phyloP scores from a whole-genome alignment of 139 green algal genomes.

The Micractinium conductrix region DNA sequence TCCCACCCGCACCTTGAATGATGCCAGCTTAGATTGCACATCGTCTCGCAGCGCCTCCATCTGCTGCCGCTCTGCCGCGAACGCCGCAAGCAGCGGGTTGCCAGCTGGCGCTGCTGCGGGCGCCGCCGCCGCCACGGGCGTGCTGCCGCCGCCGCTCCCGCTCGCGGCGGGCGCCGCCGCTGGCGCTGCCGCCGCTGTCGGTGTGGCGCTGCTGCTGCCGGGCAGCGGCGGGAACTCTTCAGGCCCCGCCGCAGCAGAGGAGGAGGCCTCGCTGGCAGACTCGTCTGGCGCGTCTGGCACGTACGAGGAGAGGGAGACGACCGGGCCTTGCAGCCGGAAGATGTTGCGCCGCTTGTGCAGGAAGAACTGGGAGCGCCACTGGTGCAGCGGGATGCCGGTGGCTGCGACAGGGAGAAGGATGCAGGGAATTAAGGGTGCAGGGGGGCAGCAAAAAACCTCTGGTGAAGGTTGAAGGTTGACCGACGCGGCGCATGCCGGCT shows the following conservation, averaged over 20 bases:
- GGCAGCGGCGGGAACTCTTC: conserved; percentile 27
- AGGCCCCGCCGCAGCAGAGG: not conserved
- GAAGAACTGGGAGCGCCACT: conserved; percentile 36
- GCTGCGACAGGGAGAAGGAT: not conserved
- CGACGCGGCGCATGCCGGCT: too few relatives aligned
- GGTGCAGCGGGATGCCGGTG: conserved; percentile 10
- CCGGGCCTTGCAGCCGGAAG: conserved; percentile 21
- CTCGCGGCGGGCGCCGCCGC: not conserved
- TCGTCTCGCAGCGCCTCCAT: conserved; percentile 44
- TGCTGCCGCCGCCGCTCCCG: too few relatives aligned
- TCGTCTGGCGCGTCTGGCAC: not conserved
- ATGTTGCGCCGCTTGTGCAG: conserved; percentile 43
- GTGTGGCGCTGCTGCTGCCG: not conserved
- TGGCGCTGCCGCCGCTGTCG: not conserved
- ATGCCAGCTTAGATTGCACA: conserved; percentile 26
- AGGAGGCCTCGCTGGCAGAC: too few relatives aligned
- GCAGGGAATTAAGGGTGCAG: not conserved
- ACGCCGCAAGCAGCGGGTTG: conserved; percentile 22
- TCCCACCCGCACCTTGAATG: conserved; percentile 23
- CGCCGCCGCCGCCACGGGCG: not conserved
- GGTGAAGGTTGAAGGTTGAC: too few relatives aligned
- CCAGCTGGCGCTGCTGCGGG: not conserved
- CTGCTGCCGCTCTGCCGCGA: conserved; percentile 11
- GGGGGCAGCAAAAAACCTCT: too few relatives aligned
- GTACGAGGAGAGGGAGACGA: conserved; percentile 7